Conservation (phyloP, 1,284 basidiomycete species). For the Neonothopanus nambi region DNA sequence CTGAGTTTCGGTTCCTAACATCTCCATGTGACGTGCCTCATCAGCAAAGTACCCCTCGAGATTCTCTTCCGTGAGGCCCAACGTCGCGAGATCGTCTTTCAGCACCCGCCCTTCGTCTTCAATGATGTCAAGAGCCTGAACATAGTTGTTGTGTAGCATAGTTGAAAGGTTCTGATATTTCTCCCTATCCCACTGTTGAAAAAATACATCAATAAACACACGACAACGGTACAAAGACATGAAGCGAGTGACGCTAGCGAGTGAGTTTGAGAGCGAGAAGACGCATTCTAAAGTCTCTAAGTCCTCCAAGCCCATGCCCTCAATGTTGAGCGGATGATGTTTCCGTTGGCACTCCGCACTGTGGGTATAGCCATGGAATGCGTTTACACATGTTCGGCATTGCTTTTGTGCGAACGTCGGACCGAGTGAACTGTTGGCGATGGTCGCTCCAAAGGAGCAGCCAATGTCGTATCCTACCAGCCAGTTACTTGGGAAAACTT, state of each 20-base stretch:
- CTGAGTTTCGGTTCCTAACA: slow-evolving; percentile 23
- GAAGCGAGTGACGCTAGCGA: slow-evolving; percentile 26
- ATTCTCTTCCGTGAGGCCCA: neutral
- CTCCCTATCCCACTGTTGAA: slow-evolving; percentile 22
- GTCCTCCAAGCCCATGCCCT: slow-evolving; percentile 35
- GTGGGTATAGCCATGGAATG: slow-evolving; percentile 32
- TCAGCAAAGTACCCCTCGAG: neutral
- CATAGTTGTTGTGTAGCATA: slow-evolving; percentile 1
- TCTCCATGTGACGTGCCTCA: slow-evolving; percentile 17
- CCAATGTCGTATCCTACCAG: slow-evolving; percentile 37
- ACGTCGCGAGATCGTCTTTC: neutral
- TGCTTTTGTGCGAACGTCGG: slow-evolving; percentile 27
- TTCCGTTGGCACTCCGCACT: slow-evolving; percentile 31
- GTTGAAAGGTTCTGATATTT: slow-evolving; percentile 22
- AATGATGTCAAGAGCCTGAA: slow-evolving; percentile 24
- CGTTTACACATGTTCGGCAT: slow-evolving; percentile 6
- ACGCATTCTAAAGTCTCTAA: slow-evolving; percentile 34
- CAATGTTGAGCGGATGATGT: slow-evolving; percentile 31
- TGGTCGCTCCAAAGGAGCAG: slow-evolving; percentile 29
- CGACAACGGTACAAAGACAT: slow-evolving; percentile 28
- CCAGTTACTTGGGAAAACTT: slow-evolving; percentile 22
- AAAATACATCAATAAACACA: slow-evolving; percentile 24
- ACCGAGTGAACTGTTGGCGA: slow-evolving; percentile 26
- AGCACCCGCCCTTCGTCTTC: slow-evolving; percentile 17
- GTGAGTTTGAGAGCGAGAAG: slow-evolving; percentile 31